These are phyloP conservation scores for Fusarium multiceps DNA, from an alignment of 2,329 filamentous ascomycete species.

Conservation along the genomic window DNA sequence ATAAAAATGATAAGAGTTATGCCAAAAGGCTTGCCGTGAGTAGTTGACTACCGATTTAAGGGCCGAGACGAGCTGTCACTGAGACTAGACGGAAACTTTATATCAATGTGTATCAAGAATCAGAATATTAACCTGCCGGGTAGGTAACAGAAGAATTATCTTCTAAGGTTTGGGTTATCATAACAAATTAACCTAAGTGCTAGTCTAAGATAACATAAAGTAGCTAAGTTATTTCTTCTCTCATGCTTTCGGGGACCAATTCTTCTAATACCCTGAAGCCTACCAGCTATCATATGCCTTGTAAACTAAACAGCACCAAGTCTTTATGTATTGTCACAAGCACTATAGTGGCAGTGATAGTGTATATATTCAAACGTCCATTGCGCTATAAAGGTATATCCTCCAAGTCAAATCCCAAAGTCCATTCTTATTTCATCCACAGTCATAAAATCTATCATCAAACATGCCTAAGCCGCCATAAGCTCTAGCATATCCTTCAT, in stretches of 20 bases:
- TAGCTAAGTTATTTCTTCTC: not conserved
- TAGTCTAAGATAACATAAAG: not conserved
- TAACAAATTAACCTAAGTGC: not conserved
- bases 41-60: not conserved
- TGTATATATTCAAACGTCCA: not conserved
- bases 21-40: not conserved
- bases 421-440: constrained; percentile 12
- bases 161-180: not conserved
- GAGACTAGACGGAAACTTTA: not conserved
- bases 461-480: constrained; percentile 50
- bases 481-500: constrained; percentile 70
- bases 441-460: constrained; percentile 9
- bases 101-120: not conserved
- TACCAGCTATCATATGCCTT: not conserved
- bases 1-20: not conserved
- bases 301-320: not conserved
- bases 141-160: not conserved
- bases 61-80: not conserved
- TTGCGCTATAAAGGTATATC: constrained; percentile 31
- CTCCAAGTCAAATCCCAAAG: constrained; percentile 11
- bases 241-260: not conserved
- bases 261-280: not conserved
- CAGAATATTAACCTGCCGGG: not conserved
- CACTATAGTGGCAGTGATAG: not conserved
- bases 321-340: not conserved